Base-by-base conservation (phyloP, 2,329 filamentous ascomycete species). In the Penicillium sp. region DNA sequence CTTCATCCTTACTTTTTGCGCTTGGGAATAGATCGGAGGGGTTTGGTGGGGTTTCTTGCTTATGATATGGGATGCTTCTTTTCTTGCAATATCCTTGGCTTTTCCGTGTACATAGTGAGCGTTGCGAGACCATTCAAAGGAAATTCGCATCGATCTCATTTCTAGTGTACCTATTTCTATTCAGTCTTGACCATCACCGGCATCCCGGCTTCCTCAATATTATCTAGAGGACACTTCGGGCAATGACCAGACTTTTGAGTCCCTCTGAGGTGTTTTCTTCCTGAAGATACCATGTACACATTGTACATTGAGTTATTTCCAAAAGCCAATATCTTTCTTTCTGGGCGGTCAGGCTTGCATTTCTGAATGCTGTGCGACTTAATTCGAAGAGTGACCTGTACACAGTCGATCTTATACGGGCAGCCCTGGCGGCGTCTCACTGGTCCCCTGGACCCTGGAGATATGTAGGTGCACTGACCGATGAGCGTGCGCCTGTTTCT, bases 41-140 rank as follows among this genome's bases (percentile, higher is more conserved):
- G 14, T 39, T 19, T 16, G 47, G n/a, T 39, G 14, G 35, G n/a
- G n/a, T n/a, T 16, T 23, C 9, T 40, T 47, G 26, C 18, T 34
- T 39, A 23, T 30, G 14, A 43, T 18, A n/a, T 6, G 19, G 30
- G n/a, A 23, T 23, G 2, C n/a, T 36, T 38, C n/a, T 30, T 23
- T 47, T 18, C 8, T 16, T 27, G 16, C 41, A 14, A 39, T 34
- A 18, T 30, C 38, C 29, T 18, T 39, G 26, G 40, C 5, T 27
- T 40, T 16, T 39, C 49, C n/a, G 14, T 51, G 40, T 52, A 47
- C 18, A 47, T 52, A 52, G 26, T 19, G 27, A 27, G 42, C 27
- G 42, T 18, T 47, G 11, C 43, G 42, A 47, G 34, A 32, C 16
- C 7, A 29, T 11, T 29, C 7, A 16, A 29, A 16, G 11, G 23